Percentiles rank a stretch among this genome's conserved stretches.
phyloP scores from a whole-genome alignment of 176 grass and related monocot species.

The Tillandsia leiboldiana region DNA sequence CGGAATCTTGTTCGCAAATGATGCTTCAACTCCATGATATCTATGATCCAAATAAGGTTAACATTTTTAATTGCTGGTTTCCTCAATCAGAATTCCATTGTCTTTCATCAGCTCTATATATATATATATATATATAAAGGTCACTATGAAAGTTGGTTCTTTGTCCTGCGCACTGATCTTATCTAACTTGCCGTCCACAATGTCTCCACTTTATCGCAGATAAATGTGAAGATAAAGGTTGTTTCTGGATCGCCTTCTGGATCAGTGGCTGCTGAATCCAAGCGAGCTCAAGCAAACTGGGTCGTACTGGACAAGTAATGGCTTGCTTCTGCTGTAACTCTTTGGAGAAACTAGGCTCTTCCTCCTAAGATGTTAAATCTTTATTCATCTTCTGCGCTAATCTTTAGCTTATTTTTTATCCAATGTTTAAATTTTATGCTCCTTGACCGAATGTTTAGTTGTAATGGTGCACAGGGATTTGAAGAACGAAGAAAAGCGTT shows the following conservation, averaged over 20 bases:
- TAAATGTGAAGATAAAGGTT: conserved; percentile 79
- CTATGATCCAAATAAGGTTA: conserved; percentile 84
- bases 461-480: conserved; percentile 41
- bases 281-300: conserved; percentile 84
- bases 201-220: conserved; percentile 19
- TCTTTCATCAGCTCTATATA: conserved; percentile 21
- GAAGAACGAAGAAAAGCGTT: conserved; percentile 88
- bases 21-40: conserved; percentile 53
- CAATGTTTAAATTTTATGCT: conserved; percentile 14
- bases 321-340: background rate
- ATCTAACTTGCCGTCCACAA: too few relatives aligned
- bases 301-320: conserved; percentile 98
- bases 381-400: background rate
- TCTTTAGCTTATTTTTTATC: conserved; percentile 7
- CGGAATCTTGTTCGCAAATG: conserved; percentile 74
- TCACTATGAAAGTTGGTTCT: conserved; percentile 74
- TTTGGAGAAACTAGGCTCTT: background rate
- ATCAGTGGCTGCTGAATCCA: conserved; percentile 76
- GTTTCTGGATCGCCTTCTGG: conserved; percentile 77
- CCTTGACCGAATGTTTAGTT: background rate
- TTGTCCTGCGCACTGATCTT: too few relatives aligned
- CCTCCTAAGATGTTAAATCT: conserved; percentile 7
- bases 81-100: background rate
- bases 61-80: conserved; percentile 7
- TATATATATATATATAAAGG: conserved; percentile 70